phyloP scores from a whole-genome alignment of 2,329 filamentous ascomycete genomes.

The Elsinoe ampelina region DNA sequence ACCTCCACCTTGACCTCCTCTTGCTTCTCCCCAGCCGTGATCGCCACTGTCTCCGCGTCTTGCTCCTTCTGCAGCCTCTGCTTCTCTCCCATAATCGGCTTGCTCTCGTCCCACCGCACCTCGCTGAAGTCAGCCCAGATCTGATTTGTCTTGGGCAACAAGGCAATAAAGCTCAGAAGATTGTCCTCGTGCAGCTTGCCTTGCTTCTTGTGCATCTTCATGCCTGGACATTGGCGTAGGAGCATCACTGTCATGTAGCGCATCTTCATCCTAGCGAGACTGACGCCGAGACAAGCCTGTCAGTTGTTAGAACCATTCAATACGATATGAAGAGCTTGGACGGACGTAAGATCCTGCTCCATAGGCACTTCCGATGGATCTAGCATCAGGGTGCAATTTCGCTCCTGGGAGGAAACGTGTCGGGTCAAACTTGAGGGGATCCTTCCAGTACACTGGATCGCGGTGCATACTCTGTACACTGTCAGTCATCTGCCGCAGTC shows the following conservation, averaged over 20 bases:
- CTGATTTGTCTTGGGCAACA: slow-evolving; percentile 13
- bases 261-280: slow-evolving; percentile 13
- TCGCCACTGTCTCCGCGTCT: background rate
- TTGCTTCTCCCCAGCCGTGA: background rate
- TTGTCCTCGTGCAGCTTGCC: slow-evolving; percentile 7
- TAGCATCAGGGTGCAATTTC: slow-evolving; percentile 10
- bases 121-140: slow-evolving; percentile 7
- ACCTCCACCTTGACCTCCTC: background rate
- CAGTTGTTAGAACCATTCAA: too few species aligned
- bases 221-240: background rate
- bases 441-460: slow-evolving; percentile 3
- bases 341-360: slow-evolving; percentile 3
- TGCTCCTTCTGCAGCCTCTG: background rate
- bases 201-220: slow-evolving; percentile 3
- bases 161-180: slow-evolving; percentile 7
- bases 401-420: slow-evolving; percentile 10
- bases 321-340: too few species aligned
- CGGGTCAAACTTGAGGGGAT: slow-evolving; percentile 10
- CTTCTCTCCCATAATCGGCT: background rate
- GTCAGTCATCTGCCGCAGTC: too few species aligned
- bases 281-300: slow-evolving; percentile 3
- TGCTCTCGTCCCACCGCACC: background rate
- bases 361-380: background rate
- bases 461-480: background rate
- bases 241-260: slow-evolving; percentile 12